Base-by-base conservation (phyloP, 495 filamentous ascomycete genomes). In the Sphaerosporella brunnea region DNA sequence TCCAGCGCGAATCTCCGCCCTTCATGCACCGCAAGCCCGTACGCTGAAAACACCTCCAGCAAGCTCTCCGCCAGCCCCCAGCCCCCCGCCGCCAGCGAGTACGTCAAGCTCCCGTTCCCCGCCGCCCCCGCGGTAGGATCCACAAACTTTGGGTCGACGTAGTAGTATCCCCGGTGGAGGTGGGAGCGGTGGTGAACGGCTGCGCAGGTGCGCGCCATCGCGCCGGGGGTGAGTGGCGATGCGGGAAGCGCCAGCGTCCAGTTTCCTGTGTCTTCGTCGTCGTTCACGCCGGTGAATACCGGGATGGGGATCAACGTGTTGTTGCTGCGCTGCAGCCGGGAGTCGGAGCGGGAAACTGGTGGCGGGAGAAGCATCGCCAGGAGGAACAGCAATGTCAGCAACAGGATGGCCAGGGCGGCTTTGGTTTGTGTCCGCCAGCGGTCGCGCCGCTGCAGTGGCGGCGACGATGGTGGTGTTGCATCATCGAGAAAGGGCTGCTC, bases 1-100 rank as follows among this genome's bases (percentile, higher is more conserved):
- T 86, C 78, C 51, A 86, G 63, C 62, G 84, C 84, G 55, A 86
- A 87, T 0, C 72, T 69, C 18, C 82, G 63, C 8, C 68, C 71
- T 58, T 87, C 80, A 42, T 73, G 69, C 54, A 74, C 64, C 3
- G 82, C 80, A 28, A 86, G 62, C 9, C 80, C 82, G 51, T 84
- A 86, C 19, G 81, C 75, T 51, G 73, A 77, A 79, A 81, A 87
- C 28, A 86, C 52, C 59, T 77, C 70, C 68, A 87, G 68, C 48
- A 87, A 56, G 0, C 77, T 71, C 28, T 70, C 74, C 5, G 81
- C 82, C 2, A 87, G 60, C 10, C 80, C 80, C 11, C 7, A 25
- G 19, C 81, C 75, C 4, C 62, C 50, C 10, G 78, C 72, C 55
- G 82, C 78, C 51, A 87, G 64, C 5, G 79, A 67, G 51, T 77